These are phyloP conservation scores for Scytalidium sp. DNA, from an alignment of 2,329 filamentous ascomycete genomes.

Conservation along the genomic window DNA sequence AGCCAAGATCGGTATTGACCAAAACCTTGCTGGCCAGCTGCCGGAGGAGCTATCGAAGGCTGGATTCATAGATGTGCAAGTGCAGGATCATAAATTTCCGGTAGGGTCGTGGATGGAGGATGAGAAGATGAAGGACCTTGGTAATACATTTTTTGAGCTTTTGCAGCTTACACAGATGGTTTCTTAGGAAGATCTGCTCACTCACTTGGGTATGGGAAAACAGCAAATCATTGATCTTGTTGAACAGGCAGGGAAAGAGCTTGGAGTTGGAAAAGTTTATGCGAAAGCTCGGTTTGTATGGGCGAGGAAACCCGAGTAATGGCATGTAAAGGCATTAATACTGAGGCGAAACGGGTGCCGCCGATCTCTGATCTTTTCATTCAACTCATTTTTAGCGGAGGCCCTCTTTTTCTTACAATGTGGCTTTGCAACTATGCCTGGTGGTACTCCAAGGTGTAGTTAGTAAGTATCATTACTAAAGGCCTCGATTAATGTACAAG, in stretches of 20 bases:
- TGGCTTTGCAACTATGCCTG: too few relatives aligned
- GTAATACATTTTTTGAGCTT: background rate
- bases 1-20: background rate
- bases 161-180: background rate
- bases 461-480: too few relatives aligned
- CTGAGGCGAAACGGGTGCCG: too few relatives aligned
- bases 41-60: background rate
- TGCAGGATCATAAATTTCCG: background rate
- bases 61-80: background rate
- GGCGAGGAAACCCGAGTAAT: constrained; percentile 11
- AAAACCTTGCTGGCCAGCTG: constrained; percentile 1
- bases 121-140: constrained; percentile 7
- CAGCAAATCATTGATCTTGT: background rate
- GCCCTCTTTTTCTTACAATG: too few relatives aligned
- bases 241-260: constrained; percentile 1
- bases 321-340: too few relatives aligned
- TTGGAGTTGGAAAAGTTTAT: constrained; percentile 1
- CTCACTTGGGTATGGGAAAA: background rate
- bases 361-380: too few relatives aligned
- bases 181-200: background rate
- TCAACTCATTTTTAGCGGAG: too few relatives aligned
- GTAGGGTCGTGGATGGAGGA: constrained; percentile 4
- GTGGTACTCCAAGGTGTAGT: too few relatives aligned
- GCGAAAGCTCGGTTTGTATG: constrained; percentile 1
- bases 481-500: too few relatives aligned